Percentiles rank a stretch among this genome's conserved stretches.
Conservation (phyloP, 75 land plant species). For the Sequoiadendron giganteum region DNA sequence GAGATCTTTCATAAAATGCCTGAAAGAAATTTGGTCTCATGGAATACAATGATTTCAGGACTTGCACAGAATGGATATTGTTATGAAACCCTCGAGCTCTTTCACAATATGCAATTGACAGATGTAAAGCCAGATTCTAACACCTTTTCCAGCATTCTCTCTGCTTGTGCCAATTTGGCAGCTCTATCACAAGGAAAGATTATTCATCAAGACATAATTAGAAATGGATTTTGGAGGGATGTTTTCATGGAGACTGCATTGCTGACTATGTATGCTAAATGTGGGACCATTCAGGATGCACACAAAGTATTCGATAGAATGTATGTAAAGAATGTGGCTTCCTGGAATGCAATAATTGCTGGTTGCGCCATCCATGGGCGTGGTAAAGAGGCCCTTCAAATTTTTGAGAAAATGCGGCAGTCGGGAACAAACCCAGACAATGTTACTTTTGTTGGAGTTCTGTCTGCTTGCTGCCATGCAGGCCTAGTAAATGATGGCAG, state of each 20-base stretch:
- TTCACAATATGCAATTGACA: constrained; percentile 24
- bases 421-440: background rate
- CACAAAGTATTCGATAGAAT: constrained; percentile 30
- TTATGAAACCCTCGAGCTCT: constrained; percentile 22
- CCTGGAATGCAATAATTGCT: constrained; percentile 66
- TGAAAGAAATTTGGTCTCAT: constrained; percentile 45
- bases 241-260: constrained; percentile 46
- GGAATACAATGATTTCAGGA: constrained; percentile 46
- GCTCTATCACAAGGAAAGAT: constrained; percentile 23
- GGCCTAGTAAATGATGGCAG: constrained; percentile 13
- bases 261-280: constrained; percentile 59
- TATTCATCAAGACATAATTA: constrained; percentile 40
- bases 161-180: constrained; percentile 40
- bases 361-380: constrained; percentile 47
- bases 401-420: constrained; percentile 23
- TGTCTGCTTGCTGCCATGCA: constrained; percentile 23
- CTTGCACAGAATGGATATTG: constrained; percentile 25
- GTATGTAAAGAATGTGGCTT: constrained; percentile 28
- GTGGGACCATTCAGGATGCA: constrained; percentile 46
- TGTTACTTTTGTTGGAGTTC: constrained; percentile 17
- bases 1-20: constrained; percentile 12
- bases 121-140: constrained; percentile 20
- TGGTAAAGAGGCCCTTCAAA: constrained; percentile 14
- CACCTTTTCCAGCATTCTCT: constrained; percentile 37
- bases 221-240: constrained; percentile 27